phyloP scores from a whole-genome alignment of 2,329 filamentous ascomycete species.

The Fusarium austroafricanum region DNA sequence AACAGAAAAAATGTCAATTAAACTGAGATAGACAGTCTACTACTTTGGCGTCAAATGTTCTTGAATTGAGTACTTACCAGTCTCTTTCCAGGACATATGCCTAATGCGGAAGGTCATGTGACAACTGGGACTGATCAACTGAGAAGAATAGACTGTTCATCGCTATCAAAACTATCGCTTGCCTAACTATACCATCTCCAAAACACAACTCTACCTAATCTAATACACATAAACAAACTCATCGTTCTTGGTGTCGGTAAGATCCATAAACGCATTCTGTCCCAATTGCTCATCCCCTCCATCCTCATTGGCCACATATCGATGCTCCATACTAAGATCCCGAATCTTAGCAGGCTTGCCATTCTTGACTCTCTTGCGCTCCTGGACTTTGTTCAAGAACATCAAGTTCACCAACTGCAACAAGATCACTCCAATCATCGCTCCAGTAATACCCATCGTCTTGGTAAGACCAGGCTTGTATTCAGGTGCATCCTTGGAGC shows the following conservation, averaged over 20 bases:
- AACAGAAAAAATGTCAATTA: no score
- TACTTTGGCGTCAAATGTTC: no score
- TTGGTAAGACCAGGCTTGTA: slow-evolving; percentile 69
- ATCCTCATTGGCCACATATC: slow-evolving; percentile 47
- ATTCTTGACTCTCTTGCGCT: slow-evolving; percentile 64
- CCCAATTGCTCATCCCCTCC: slow-evolving; percentile 50
- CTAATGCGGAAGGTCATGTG: no score
- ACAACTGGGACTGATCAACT: no score
- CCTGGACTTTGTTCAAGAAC: slow-evolving; percentile 68
- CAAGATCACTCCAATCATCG: slow-evolving; percentile 63
- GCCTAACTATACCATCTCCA: no score
- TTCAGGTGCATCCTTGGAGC: slow-evolving; percentile 64
- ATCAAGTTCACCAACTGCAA: slow-evolving; percentile 67
- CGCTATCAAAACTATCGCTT: no score
- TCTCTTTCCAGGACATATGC: no score
- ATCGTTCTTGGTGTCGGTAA: slow-evolving; percentile 74
- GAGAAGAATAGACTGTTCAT: no score
- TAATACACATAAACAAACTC: slow-evolving; percentile 74
- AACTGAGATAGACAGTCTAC: no score
- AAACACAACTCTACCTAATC: no score
- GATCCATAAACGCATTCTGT: slow-evolving; percentile 66
- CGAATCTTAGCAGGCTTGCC: slow-evolving; percentile 70
- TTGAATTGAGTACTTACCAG: no score
- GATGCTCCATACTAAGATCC: slow-evolving; percentile 70
- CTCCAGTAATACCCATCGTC: slow-evolving; percentile 66